Percentiles rank a stretch among this genome's conserved stretches.
Conservation (phyloP, 805 yeast genomes). For the Hanseniaspora pseudoguilliermondii region DNA sequence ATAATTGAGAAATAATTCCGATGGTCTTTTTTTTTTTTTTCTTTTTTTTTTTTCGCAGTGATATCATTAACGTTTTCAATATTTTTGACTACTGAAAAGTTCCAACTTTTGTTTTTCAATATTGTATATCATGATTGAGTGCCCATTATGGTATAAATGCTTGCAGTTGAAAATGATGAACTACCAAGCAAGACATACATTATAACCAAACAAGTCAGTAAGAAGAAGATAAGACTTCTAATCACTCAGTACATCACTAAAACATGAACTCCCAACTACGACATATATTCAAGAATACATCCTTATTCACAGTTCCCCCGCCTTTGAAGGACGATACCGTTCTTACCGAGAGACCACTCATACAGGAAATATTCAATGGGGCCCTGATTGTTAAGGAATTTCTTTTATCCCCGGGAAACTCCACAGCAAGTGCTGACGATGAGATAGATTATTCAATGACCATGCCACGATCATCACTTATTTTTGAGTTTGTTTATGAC, state of each 20-base stretch:
- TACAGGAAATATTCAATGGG: conserved; percentile 10
- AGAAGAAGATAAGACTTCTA: too few relatives aligned
- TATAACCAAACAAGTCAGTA: too few relatives aligned
- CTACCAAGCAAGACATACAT: too few relatives aligned
- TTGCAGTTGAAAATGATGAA: too few relatives aligned
- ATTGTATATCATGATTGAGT: too few relatives aligned
- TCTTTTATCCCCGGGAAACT: neutral
- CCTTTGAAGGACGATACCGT: conserved; percentile 5
- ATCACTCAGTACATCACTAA: too few relatives aligned
- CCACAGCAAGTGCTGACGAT: neutral
- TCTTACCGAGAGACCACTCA: neutral
- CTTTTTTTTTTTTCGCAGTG: neutral
- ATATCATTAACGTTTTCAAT: too few relatives aligned
- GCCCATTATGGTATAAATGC: too few relatives aligned
- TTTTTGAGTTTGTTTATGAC: conserved; percentile 10
- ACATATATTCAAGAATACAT: neutral
- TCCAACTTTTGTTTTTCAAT: too few relatives aligned
- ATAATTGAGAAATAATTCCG: neutral
- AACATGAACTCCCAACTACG: conserved; percentile 6
- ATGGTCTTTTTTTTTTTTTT: neutral
- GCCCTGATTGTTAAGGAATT: neutral
- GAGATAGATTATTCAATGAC: neutral
- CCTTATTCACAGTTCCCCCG: conserved; percentile 6
- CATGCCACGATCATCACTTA: conserved; percentile 4
- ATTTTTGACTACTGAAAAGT: too few relatives aligned